A percentile compares a stretch with the other conserved stretches of the same genome.
phyloP scores from a whole-genome alignment of 2,329 filamentous ascomycete genomes.

The Colletotrichum caudatum region DNA sequence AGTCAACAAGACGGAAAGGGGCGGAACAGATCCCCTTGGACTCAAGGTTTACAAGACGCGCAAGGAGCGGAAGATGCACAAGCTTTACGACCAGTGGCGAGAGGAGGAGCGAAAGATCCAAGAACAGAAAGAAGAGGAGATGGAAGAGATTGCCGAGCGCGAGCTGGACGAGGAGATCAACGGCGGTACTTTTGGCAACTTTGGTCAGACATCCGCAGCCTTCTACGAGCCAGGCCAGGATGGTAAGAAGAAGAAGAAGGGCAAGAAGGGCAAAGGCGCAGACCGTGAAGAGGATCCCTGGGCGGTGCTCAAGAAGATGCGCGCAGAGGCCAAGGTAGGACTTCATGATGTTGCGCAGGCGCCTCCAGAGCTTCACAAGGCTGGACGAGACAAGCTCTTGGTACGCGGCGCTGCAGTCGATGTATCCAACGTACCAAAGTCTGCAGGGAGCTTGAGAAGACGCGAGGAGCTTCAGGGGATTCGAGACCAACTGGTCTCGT shows the following conservation, averaged over 20 bases:
- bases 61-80: constrained; percentile 86
- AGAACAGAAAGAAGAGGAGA: constrained; percentile 74
- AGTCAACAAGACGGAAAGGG: constrained; percentile 69
- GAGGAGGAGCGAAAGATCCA: constrained; percentile 74
- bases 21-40: constrained; percentile 73
- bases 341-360: constrained; percentile 76
- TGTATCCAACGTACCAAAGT: constrained; percentile 53
- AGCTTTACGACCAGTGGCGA: constrained; percentile 82
- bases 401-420: constrained; percentile 50
- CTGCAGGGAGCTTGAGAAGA: constrained; percentile 54
- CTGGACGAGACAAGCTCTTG: constrained; percentile 50
- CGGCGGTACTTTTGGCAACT: constrained; percentile 55
- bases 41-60: constrained; percentile 78
- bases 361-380: constrained; percentile 77
- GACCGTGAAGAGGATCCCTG: constrained; percentile 79
- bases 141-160: constrained; percentile 72
- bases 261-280: constrained; percentile 53
- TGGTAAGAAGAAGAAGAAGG: constrained; percentile 58
- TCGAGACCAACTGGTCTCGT: constrained; percentile 53
- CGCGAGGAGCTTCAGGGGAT: constrained; percentile 55
- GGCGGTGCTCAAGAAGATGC: constrained; percentile 77
- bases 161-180: constrained; percentile 71
- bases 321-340: constrained; percentile 65
- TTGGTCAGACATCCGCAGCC: constrained; percentile 52
- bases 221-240: constrained; percentile 56